Conservation (phyloP, 2,329 filamentous ascomycete genomes). For the Cadophora luteo-olivacea region DNA sequence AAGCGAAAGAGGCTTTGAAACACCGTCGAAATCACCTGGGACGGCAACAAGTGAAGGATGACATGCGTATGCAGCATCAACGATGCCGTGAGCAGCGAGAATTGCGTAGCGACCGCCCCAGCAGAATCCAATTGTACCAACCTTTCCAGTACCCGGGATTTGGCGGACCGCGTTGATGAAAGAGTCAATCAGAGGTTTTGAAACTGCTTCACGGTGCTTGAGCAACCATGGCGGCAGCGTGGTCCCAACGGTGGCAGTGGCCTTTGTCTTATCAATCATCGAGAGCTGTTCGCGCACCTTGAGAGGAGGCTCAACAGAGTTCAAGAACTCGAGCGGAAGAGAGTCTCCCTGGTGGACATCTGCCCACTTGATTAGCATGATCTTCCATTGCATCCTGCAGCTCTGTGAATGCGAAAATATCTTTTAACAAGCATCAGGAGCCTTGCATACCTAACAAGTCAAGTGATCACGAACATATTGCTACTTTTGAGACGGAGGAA, state of each 20-base stretch:
- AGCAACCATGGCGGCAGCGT: conserved; percentile 52
- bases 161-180: conserved; percentile 50
- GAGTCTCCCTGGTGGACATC: conserved; percentile 52
- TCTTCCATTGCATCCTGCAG: not conserved
- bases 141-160: conserved; percentile 49
- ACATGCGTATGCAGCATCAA: conserved; percentile 49
- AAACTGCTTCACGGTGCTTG: conserved; percentile 50
- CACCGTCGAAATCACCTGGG: conserved; percentile 50
- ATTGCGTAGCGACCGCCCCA: conserved; percentile 65
- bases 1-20: conserved; percentile 49
- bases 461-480: too few species aligned
- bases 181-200: conserved; percentile 50
- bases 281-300: conserved; percentile 46
- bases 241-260: conserved; percentile 49
- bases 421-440: not conserved
- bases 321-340: conserved; percentile 48
- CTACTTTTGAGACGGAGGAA: not conserved
- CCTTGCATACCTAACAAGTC: not conserved
- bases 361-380: not conserved
- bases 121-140: conserved; percentile 62
- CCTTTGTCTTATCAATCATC: conserved; percentile 49
- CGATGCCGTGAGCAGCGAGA: conserved; percentile 49
- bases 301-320: conserved; percentile 51
- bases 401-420: not conserved
- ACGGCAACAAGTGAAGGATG: conserved; percentile 51